Base-by-base conservation (phyloP, 352 stramenopile species). In the Pythium dissotocum region DNA sequence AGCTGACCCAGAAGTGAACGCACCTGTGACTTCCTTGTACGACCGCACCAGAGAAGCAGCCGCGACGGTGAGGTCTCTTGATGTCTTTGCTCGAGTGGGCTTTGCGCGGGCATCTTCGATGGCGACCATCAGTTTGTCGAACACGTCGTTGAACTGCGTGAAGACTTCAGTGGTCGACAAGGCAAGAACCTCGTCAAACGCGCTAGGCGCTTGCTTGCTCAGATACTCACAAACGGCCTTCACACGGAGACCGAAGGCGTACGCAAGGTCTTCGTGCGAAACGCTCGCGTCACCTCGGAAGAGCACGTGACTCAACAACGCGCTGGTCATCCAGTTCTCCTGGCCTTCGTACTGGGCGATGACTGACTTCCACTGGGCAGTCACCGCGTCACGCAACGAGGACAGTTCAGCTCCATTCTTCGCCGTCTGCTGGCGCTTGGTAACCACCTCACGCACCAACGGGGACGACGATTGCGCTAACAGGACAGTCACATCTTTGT, bases 201-300 rank as follows among this genome's bases (percentile, higher is more conserved):
- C 49, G 65, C 24, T 13, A 65, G 57, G 26, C 65, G 65, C 32
- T 56, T 79, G 28, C 13, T 62, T 30, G 71, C 48, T 24, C 38
- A 76, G 64, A 38, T 61, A 69, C 36, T 67, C 62, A 65, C 77
- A 82, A 30, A 88, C 67, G 7, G 82, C 80, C 38, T 91, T 91
- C 13, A 82, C 67, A 14, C 75, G 74, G 21, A 89, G 70, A 8
- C 82, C 85, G 67, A 93, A 90, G 46, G 68, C 24, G 64, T 65
- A 75, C 12, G 57, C 30, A 7, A 24, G 61, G 14, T 68, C 61
- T 4, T 57, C 54, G 0, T 28, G 1, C 1, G 55, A 55, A 21
- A 58, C 36, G 38, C 32, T 46, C 6, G 13, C 18, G 49, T 63
- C 36, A 18, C 54, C 24, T 70, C 72, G 26, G 10, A 71, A 52